Conservation (phyloP, 2,329 filamentous ascomycete genomes). For the Aureobasidium mangrovei region DNA sequence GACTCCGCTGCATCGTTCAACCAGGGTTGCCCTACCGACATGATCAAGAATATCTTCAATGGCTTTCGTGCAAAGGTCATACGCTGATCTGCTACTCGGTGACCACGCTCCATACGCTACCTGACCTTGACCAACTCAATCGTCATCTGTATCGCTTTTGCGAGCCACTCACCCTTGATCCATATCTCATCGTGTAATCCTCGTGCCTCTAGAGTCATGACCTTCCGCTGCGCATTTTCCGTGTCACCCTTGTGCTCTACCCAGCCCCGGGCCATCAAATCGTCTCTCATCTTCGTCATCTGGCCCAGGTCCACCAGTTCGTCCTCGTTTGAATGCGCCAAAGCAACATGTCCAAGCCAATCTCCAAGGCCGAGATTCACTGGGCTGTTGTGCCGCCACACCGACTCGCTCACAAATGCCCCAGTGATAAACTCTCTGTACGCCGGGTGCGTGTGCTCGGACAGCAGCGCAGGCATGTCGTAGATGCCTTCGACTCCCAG, state of each 20-base stretch:
- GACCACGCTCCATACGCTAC: too few relatives aligned
- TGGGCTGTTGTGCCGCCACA: constrained; percentile 52
- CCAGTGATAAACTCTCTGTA: constrained; percentile 50
- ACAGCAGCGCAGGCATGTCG: constrained; percentile 48
- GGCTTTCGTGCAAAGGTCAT: too few relatives aligned
- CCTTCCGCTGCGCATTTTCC: too few relatives aligned
- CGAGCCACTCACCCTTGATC: too few relatives aligned
- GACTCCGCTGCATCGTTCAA: background rate
- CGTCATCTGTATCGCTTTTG: too few relatives aligned
- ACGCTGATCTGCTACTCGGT: too few relatives aligned
- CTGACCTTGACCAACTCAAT: too few relatives aligned
- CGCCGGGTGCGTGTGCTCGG: constrained; percentile 36
- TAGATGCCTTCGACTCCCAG: constrained; percentile 60
- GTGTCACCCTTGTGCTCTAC: too few relatives aligned
- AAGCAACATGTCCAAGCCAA: constrained; percentile 34
- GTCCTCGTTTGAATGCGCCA: constrained; percentile 41
- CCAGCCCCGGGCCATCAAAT: constrained; percentile 27
- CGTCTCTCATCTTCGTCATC: constrained; percentile 46
- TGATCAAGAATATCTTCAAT: background rate
- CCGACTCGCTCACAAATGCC: constrained; percentile 31
- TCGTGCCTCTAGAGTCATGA: too few relatives aligned
- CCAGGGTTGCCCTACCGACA: background rate
- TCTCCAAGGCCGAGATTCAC: constrained; percentile 36
- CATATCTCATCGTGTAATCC: too few relatives aligned
- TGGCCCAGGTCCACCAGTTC: constrained; percentile 48